Base-by-base conservation (phyloP, 495 filamentous ascomycete genomes). In the Podospora sp. region DNA sequence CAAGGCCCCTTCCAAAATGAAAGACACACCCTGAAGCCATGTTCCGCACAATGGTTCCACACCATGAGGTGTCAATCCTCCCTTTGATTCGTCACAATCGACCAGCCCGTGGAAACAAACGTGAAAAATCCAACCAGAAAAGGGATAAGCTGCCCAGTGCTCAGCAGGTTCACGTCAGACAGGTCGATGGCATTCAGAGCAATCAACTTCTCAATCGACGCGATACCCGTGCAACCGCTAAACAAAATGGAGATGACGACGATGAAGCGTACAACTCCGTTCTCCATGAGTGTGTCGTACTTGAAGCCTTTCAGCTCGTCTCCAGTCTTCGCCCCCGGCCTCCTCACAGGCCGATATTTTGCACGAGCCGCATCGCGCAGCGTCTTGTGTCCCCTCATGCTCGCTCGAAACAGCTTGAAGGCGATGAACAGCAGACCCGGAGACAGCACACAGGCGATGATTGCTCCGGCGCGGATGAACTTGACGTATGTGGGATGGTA, bases 61-160 rank as follows among this genome's bases (percentile, higher is more conserved):
- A n/a, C n/a, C n/a, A n/a, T n/a, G n/a, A n/a, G n/a, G n/a, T n/a
- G n/a, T n/a, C n/a, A n/a, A 36, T 36, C 33, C 5, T 36, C 33
- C 5, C 12, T 12, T 12, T 36, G 5, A 12, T 36, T 36, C 33
- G 33, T 36, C 12, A 36, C n/a, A 18, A 53, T 53, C 5, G 6
- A 6, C 50, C 50, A 61, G 2, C 14, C n/a, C 9, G 59, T 64
- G 6, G 62, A 64, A 6, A 52, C 7, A 64, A 64, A 53, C 4
- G 62, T 64, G 27, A 64, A 49, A 14, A 64, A 40, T 14, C 62
- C 40, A 5, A 25, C 62, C 8, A 64, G 11, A 24, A 64, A 64
- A 14, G 62, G 62, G 14, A 64, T 56, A 4, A 64, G 62, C 51
- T 64, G 62, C 36, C 62, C 51, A 12, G 62, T 64, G 46, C 62